A percentile compares a stretch with the other conserved stretches of the same genome.
Conservation (phyloP, 116 monocot species). For the Dioscorea cayenensis region DNA sequence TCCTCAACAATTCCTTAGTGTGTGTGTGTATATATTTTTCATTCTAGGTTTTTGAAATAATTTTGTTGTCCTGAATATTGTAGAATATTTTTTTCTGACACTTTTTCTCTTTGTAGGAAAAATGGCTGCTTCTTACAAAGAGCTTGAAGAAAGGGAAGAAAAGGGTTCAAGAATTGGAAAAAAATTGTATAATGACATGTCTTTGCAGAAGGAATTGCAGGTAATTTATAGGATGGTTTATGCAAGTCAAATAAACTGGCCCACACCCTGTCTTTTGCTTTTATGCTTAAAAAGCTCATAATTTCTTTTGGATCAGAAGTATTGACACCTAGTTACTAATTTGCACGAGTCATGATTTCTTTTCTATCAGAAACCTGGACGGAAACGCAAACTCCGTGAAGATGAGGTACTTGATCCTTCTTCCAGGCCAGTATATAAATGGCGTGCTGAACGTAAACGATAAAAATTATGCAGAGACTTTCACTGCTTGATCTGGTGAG, state of each 20-base stretch:
- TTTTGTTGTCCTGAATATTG: too few species aligned
- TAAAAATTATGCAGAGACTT: constrained; percentile 11
- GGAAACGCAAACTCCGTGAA: constrained; percentile 67
- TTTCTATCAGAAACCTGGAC: constrained; percentile 71
- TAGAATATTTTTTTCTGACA: too few species aligned
- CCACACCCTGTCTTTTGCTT: too few species aligned
- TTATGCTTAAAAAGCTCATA: too few species aligned
- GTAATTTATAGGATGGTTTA: constrained; percentile 12
- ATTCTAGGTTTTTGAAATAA: too few species aligned
- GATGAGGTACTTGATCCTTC: constrained; percentile 61
- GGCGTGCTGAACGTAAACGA: constrained; percentile 77
- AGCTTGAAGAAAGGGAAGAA: constrained; percentile 68
- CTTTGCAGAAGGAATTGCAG: constrained; percentile 81
- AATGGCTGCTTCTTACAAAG: constrained; percentile 67
- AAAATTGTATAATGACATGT: constrained; percentile 75
- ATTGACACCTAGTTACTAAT: not conserved
- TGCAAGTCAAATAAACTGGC: too few species aligned
- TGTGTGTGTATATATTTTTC: too few species aligned
- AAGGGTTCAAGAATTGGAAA: constrained; percentile 57
- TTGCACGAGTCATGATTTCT: not conserved
- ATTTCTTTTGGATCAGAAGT: not conserved
- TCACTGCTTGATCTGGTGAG: too few species aligned
- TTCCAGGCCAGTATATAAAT: constrained; percentile 72
- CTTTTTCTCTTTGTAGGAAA: constrained; percentile 48
- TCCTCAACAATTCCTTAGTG: too few species aligned